A percentile compares a stretch with the other conserved stretches of the same genome.
Conservation (phyloP, 1,139 yeast species). For the Geotrichum cucujoidarum region DNA sequence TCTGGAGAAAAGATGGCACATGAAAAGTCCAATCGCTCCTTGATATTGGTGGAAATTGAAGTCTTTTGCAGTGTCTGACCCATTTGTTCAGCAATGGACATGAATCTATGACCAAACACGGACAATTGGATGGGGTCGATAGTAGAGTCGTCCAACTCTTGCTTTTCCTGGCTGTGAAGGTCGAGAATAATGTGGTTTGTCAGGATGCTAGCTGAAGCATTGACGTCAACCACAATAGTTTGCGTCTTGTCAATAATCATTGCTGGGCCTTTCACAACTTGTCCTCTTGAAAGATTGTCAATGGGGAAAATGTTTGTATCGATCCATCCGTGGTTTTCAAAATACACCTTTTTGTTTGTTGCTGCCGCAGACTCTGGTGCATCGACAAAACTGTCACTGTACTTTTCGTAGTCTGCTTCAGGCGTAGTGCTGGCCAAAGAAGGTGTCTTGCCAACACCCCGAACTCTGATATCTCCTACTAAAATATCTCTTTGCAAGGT, state of each 20-base stretch:
- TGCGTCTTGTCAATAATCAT: conserved; percentile 82
- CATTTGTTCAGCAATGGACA: conserved; percentile 90
- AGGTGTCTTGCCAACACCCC: conserved; percentile 51
- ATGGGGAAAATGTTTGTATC: conserved; percentile 51
- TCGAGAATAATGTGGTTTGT: conserved; percentile 55
- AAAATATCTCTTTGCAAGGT: conserved; percentile 56
- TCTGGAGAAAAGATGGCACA: conserved; percentile 74
- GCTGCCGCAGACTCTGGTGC: conserved; percentile 20
- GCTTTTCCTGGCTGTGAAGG: conserved; percentile 14
- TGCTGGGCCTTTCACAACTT: conserved; percentile 66
- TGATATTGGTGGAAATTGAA: conserved; percentile 78
- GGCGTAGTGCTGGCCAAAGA: conserved; percentile 25
- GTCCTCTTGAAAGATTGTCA: conserved; percentile 50
- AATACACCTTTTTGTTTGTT: conserved; percentile 41
- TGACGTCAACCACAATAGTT: conserved; percentile 75
- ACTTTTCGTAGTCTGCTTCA: conserved; percentile 20
- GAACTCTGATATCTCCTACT: conserved; percentile 78
- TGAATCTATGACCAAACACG: conserved; percentile 76
- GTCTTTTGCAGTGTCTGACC: conserved; percentile 76
- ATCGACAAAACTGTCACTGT: conserved; percentile 7
- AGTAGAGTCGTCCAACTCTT: conserved; percentile 36
- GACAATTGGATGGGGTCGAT: conserved; percentile 69
- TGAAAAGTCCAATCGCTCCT: conserved; percentile 77
- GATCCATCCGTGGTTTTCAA: conserved; percentile 43
- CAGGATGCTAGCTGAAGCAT: conserved; percentile 58